A percentile compares a stretch with the other conserved stretches of the same genome.
Evolutionary conservation across 768 basidiomycete genomes (phyloP).

Genomic region (Suillus fuscotomentosus): DNA sequence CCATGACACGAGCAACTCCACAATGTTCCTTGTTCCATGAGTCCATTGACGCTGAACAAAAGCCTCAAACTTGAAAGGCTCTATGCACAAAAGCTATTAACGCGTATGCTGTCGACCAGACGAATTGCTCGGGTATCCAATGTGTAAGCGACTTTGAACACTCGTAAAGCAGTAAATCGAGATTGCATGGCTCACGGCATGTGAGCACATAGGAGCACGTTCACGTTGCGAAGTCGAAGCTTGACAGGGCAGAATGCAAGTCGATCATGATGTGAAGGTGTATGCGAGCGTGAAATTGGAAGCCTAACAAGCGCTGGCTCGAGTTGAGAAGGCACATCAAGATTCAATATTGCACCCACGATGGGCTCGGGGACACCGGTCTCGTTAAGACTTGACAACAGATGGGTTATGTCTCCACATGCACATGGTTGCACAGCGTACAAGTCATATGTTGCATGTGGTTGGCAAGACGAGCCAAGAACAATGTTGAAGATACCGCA

Average conservation of each 20-base stretch:
- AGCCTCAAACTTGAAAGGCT: background rate
- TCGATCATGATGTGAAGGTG: slow-evolving; percentile 4
- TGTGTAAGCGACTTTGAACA: background rate
- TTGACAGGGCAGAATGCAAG: background rate
- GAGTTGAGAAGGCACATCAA: background rate
- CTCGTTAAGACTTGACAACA: background rate
- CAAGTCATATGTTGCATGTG: background rate
- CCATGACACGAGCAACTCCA: background rate
- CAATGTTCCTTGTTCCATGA: background rate
- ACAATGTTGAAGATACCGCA: background rate
- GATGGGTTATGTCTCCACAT: background rate
- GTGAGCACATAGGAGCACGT: background rate
- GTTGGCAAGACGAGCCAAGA: background rate
- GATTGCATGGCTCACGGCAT: background rate
- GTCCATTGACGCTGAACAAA: background rate
- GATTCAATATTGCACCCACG: background rate
- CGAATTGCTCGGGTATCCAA: background rate
- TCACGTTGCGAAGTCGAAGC: background rate
- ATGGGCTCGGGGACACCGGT: background rate
- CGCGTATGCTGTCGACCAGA: background rate
- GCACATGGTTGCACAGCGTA: background rate
- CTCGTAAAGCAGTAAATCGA: background rate
- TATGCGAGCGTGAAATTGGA: background rate
- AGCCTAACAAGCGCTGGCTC: background rate
- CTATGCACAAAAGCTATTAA: background rate